A percentile compares a stretch with the other conserved stretches of the same genome.
Evolutionary conservation across 2,329 filamentous ascomycete species (phyloP).

Genomic region (Proliferodiscus dingleyae): DNA sequence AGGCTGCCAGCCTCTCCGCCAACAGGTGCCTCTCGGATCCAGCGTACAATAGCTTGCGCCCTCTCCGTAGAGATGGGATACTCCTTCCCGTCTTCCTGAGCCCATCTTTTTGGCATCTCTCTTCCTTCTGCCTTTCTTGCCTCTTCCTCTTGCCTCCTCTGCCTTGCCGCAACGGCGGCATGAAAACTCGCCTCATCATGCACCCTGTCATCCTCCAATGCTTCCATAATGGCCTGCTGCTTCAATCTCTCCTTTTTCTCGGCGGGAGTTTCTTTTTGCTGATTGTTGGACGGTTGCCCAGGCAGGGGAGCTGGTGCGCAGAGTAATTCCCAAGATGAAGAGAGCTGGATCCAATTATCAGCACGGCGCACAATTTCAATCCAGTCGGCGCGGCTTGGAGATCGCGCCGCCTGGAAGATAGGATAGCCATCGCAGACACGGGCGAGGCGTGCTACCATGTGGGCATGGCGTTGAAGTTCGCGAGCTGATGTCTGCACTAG

Average conservation of each 20-base stretch:
- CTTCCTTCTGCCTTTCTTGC: slow-evolving; percentile 24
- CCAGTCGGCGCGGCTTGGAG: slow-evolving; percentile 73
- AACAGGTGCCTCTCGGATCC: slow-evolving; percentile 58
- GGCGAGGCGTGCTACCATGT: slow-evolving; percentile 73
- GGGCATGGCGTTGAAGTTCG: slow-evolving; percentile 72
- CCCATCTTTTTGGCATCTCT: slow-evolving; percentile 49
- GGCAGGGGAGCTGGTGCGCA: slow-evolving; percentile 58
- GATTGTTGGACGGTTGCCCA: slow-evolving; percentile 29
- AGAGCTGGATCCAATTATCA: slow-evolving; percentile 65
- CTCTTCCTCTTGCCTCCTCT: slow-evolving; percentile 53
- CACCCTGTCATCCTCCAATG: slow-evolving; percentile 62
- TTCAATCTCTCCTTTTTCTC: slow-evolving; percentile 55
- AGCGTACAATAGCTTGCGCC: slow-evolving; percentile 62
- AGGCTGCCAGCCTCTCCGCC: slow-evolving; percentile 29
- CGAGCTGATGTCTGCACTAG: slow-evolving; percentile 73
- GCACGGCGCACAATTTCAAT: slow-evolving; percentile 65
- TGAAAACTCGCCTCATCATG: slow-evolving; percentile 63
- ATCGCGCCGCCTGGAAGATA: slow-evolving; percentile 68
- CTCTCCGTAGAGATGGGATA: slow-evolving; percentile 67
- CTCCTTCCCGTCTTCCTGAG: slow-evolving; percentile 61
- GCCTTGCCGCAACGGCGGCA: slow-evolving; percentile 56
- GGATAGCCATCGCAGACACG: slow-evolving; percentile 76
- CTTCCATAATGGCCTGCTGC: slow-evolving; percentile 62
- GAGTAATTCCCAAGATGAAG: slow-evolving; percentile 63
- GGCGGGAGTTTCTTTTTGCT: slow-evolving; percentile 42